A percentile compares a stretch with the other conserved stretches of the same genome.
These are phyloP conservation scores for Rubus idaeus DNA, from an alignment of 306 rosid species.

Conservation along the genomic window DNA sequence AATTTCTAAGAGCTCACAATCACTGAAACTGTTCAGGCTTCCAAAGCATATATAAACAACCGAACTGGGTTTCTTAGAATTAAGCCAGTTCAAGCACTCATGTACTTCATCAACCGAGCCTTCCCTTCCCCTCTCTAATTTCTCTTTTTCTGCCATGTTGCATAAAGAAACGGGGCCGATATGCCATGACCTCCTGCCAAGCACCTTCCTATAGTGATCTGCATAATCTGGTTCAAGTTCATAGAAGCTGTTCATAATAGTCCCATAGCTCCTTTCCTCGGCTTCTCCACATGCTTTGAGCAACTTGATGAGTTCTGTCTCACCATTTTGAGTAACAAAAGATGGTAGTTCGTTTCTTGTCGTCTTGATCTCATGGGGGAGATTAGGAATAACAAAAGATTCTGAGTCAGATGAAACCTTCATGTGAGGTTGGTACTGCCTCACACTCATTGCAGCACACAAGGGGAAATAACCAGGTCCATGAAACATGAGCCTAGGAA, in stretches of 20 bases:
- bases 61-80: slow-evolving; percentile 30
- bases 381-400: background rate
- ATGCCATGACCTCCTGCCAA: slow-evolving; percentile 24
- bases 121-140: slow-evolving; percentile 22
- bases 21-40: slow-evolving; percentile 21
- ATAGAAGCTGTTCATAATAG: slow-evolving; percentile 33
- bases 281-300: slow-evolving; percentile 19
- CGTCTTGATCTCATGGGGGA: slow-evolving; percentile 8
- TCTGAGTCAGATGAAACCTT: slow-evolving; percentile 11
- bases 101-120: slow-evolving; percentile 21
- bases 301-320: background rate
- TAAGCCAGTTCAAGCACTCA: slow-evolving; percentile 39
- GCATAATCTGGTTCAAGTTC: slow-evolving; percentile 11
- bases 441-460: background rate
- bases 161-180: slow-evolving; percentile 32
- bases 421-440: background rate
- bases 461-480: slow-evolving; percentile 15
- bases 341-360: background rate
- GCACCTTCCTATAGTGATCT: slow-evolving; percentile 1
- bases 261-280: slow-evolving; percentile 42
- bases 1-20: slow-evolving; percentile 30
- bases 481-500: slow-evolving; percentile 13
- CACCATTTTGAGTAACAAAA: background rate
- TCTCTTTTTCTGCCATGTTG: slow-evolving; percentile 4
- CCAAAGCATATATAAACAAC: slow-evolving; percentile 40